phyloP scores from a whole-genome alignment of 768 basidiomycete genomes.

The Chiua virens region DNA sequence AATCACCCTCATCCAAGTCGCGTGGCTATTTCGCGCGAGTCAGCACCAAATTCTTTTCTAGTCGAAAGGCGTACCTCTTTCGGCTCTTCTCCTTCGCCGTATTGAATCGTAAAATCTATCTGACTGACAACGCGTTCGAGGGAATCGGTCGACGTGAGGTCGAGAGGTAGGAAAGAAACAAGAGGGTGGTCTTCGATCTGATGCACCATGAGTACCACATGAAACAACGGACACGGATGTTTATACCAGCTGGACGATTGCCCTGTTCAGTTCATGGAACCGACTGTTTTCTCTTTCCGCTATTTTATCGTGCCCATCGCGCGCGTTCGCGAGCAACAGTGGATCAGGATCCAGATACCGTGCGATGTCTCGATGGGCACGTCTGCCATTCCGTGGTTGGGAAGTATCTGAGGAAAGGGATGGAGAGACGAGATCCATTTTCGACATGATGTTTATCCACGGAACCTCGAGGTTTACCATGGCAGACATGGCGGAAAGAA shows the following conservation, averaged over 20 bases:
- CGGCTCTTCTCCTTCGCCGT: slow-evolving; percentile 97
- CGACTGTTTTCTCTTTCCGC: slow-evolving; percentile 63
- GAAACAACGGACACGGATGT: not conserved
- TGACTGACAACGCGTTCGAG: slow-evolving; percentile 90
- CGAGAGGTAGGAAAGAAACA: slow-evolving; percentile 94
- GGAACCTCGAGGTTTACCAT: slow-evolving; percentile 98
- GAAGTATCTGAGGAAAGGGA: slow-evolving; percentile 35
- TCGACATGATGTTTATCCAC: slow-evolving; percentile 98
- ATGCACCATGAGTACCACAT: not conserved
- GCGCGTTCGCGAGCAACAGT: slow-evolving; percentile 66
- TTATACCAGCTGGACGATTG: slow-evolving; percentile 90
- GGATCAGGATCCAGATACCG: slow-evolving; percentile 98
- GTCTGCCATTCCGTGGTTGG: slow-evolving; percentile 68
- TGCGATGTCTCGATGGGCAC: slow-evolving; percentile 77
- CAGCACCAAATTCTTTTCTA: slow-evolving; percentile 2
- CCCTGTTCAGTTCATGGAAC: slow-evolving; percentile 92
- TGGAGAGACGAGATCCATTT: slow-evolving; percentile 91
- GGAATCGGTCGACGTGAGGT: slow-evolving; percentile 87
- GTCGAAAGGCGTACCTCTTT: slow-evolving; percentile 63
- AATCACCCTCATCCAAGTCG: slow-evolving; percentile 93
- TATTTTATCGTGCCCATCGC: slow-evolving; percentile 44
- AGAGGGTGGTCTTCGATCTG: slow-evolving; percentile 99
- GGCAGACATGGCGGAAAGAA: slow-evolving; percentile 96
- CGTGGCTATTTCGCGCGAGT: slow-evolving; percentile 57
- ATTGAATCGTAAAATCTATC: slow-evolving; percentile 98